Base-by-base conservation (phyloP, 2,329 filamentous ascomycete species). In the Aureobasidium pullulans region DNA sequence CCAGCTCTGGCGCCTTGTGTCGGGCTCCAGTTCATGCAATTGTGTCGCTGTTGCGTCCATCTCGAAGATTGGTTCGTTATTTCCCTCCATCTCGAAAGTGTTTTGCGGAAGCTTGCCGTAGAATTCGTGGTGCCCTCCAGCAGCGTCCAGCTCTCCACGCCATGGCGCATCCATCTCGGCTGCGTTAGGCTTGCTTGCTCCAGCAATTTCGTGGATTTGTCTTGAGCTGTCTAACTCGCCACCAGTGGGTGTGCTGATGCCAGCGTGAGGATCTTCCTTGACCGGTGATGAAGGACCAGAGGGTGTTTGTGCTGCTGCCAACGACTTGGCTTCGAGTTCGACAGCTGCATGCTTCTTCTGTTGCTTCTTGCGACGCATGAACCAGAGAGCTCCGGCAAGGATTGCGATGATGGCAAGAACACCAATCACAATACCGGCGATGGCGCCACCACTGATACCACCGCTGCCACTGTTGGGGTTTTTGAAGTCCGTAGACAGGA, bases 391-490 rank as follows among this genome's bases (percentile, higher is more conserved):
- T 13, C 53, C 61, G 28, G 59, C 67, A 28, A 71, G 59, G 42
- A 68, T 63, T 42, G 69, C 65, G 29, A 65, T 59, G 31, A 63
- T 63, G 5, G 68, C 67, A 31, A 72, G 64, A 36, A 66, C 66
- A 50, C 69, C 66, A 9, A 72, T 65, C 6, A 71, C 68, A 19
- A 69, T 66, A 40, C 71, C 71, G 7, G 66, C 71, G 37, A 72
- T 72, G 48, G 67, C 70, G 46, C 68, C 71, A 3, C 63, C 61
- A 31, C 66, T 66, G 44, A 69, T 63, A n/a, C 54, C 60, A 40
- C 42, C 48, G 29, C 47, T 49, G 7, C 46, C 39, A 16, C 43
- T 39, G n/a, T 56, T 50, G 10, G 59, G 43, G 32, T 36, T 34
- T 9, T 47, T 54, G 37, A 28, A 49, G 59, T 67, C 65, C 32